These are phyloP conservation scores for Ustilago hordei DNA, from an alignment of 1,284 basidiomycete genomes.

Conservation along the genomic window DNA sequence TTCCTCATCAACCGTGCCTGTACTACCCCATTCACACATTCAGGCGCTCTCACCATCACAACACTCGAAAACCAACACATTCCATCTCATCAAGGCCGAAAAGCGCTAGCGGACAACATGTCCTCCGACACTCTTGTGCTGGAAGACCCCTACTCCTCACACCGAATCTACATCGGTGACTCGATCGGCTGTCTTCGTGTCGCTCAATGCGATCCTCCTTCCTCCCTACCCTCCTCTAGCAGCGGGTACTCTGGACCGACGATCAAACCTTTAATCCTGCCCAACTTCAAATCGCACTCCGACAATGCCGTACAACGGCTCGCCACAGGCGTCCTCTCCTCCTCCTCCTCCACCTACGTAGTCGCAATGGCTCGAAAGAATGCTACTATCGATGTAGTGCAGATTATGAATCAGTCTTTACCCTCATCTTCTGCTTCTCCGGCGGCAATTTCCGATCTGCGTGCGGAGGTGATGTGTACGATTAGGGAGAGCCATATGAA, in stretches of 20 bases:
- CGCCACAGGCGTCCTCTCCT: conserved; percentile 40
- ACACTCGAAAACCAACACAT: background rate
- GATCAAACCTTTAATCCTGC: conserved; percentile 36
- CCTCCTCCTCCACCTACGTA: conserved; percentile 21
- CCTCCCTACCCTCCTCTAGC: conserved; percentile 12
- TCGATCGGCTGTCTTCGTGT: conserved; percentile 52
- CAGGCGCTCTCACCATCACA: background rate
- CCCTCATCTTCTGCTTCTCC: conserved; percentile 22
- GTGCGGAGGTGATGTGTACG: conserved; percentile 45
- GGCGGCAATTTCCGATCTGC: conserved; percentile 15
- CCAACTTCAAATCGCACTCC: conserved; percentile 47
- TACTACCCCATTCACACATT: background rate
- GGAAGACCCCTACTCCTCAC: conserved; percentile 36
- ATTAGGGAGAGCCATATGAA: conserved; percentile 51
- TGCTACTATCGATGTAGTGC: conserved; percentile 56
- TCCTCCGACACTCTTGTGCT: conserved; percentile 22
- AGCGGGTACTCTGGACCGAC: conserved; percentile 34
- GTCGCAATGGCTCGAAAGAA: conserved; percentile 59
- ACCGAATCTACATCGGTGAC: conserved; percentile 53
- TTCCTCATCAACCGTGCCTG: background rate
- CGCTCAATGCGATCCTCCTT: conserved; percentile 36
- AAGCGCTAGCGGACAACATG: conserved; percentile 12
- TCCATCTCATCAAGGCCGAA: background rate
- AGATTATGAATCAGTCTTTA: conserved; percentile 29
- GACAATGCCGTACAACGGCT: conserved; percentile 49